These are phyloP conservation scores for Tolypocladium ovalisporum DNA, from an alignment of 2,329 filamentous ascomycete genomes.

Conservation along the genomic window DNA sequence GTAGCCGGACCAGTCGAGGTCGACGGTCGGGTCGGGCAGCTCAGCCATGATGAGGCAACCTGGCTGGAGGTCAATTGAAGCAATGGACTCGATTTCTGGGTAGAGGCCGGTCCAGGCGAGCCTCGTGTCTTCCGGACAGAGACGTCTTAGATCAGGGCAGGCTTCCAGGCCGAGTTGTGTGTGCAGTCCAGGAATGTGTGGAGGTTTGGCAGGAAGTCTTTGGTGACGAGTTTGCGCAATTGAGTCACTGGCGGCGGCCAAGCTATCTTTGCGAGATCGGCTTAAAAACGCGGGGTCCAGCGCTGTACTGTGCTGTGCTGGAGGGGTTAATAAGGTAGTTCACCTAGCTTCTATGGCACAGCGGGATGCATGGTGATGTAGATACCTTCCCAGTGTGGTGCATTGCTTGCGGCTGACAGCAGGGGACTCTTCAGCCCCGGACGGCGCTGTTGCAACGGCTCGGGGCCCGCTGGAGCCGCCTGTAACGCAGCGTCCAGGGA, in stretches of 20 bases:
- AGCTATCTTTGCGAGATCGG: not conserved
- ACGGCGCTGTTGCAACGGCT: not conserved
- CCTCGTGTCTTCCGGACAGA: not conserved
- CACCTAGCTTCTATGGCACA: too few species aligned
- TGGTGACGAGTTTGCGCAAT: not conserved
- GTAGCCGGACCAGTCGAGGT: not conserved
- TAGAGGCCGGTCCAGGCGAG: too few species aligned
- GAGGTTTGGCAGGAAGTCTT: not conserved
- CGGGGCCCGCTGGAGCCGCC: not conserved
- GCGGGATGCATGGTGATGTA: too few species aligned
- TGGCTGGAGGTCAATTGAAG: not conserved
- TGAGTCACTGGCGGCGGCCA: not conserved
- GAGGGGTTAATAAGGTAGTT: not conserved
- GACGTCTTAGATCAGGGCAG: not conserved
- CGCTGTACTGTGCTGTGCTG: not conserved
- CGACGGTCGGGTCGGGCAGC: not conserved
- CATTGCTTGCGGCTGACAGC: not conserved
- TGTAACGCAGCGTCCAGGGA: not conserved
- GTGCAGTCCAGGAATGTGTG: not conserved
- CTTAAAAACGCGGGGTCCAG: not conserved
- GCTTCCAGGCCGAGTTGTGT: not conserved
- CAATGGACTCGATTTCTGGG: not conserved
- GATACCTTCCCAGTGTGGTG: too few species aligned
- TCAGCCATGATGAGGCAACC: constrained; percentile 2
- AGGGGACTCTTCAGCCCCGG: too few species aligned